Percentiles rank a stretch among this genome's conserved stretches.
phyloP scores from a whole-genome alignment of 2,329 filamentous ascomycete genomes.

The Fusarium sublunatum region DNA sequence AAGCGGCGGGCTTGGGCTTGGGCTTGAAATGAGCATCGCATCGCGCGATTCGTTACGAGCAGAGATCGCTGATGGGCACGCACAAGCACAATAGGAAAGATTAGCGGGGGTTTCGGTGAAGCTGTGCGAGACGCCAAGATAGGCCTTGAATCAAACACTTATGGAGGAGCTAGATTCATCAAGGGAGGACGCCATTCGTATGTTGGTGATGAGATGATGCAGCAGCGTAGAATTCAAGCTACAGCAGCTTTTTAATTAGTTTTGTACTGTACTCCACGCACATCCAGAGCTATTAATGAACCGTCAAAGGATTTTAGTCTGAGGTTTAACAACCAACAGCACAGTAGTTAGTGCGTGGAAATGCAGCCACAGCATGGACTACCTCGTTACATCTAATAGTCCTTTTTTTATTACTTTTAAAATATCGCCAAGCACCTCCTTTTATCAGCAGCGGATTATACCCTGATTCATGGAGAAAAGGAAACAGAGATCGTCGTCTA shows the following conservation, averaged over 20 bases:
- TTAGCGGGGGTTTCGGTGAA: conserved; percentile 35
- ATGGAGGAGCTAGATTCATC: conserved; percentile 32
- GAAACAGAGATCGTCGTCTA: conserved; percentile 42
- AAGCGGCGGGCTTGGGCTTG: conserved; percentile 29
- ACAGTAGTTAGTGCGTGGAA: conserved; percentile 17
- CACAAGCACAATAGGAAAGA: conserved; percentile 22
- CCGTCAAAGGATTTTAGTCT: conserved; percentile 11
- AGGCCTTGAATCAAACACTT: conserved; percentile 19
- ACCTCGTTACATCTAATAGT: conserved; percentile 26
- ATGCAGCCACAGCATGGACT: conserved; percentile 34
- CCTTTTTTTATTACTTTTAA: conserved; percentile 28
- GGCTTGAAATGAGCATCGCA: conserved; percentile 41
- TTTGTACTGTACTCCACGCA: neutral
- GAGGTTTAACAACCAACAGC: conserved; percentile 17
- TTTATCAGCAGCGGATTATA: conserved; percentile 42
- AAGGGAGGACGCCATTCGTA: conserved; percentile 1
- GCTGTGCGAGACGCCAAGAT: conserved; percentile 18
- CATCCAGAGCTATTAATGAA: neutral
- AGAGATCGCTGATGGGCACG: conserved; percentile 23
- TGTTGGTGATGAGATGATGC: conserved; percentile 37
- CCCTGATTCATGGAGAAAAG: conserved; percentile 33
- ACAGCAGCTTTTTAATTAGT: neutral
- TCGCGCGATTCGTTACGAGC: conserved; percentile 19
- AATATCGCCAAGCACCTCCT: conserved; percentile 43
- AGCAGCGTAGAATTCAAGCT: conserved; percentile 29